Evolutionary conservation across 2,329 filamentous ascomycete genomes (phyloP), one percentile per base, ranked within the genome.

Genomic region (Shiraia sp.): DNA sequence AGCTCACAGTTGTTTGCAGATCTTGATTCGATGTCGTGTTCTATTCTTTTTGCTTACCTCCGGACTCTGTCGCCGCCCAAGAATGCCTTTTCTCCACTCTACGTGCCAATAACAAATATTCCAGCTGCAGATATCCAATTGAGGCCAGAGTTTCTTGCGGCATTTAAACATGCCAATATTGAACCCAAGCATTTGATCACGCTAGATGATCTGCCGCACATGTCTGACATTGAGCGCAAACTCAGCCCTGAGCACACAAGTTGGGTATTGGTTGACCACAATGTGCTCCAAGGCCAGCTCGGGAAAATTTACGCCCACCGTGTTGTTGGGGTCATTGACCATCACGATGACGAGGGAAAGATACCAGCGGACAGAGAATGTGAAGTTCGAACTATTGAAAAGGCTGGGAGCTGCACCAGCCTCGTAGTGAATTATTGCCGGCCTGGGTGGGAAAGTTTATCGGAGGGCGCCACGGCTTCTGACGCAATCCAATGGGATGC

Each of bases 221-320:
- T 81, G 10, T 75, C 73, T 3, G 75, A 78, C n/a, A 72, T 80
- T 0, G 74, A 75, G 1, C 40, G 56, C 22, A 52, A 57, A 40
- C 62, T 86, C 9, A 56, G 66, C 0, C 74, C 81, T 0, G 74
- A 78, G 17, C 78, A 81, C 32, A 85, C 86, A 1, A 74, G 73
- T 35, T 90, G 86, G 86, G 70, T 89, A 13, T 74, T 93, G 1
- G 87, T 93, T 3, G 88, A 93, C 69, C 89, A 93, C 73, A 93
- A 93, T 62, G 77, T 75, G 1, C 73, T 89, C 33, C 85, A 85
- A 5, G 86, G 87, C 0, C 57, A 69, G 10, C 72, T 92, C 12
- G 79, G 75, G 12, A 68, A 64, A 26, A 66, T 74, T 12, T 88
- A 82, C 58, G 69, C 71, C 0, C 47, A 61, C 3, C 71, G 73